phyloP scores from a whole-genome alignment of 352 stramenopile species.

The Thalassiosira exigua region DNA sequence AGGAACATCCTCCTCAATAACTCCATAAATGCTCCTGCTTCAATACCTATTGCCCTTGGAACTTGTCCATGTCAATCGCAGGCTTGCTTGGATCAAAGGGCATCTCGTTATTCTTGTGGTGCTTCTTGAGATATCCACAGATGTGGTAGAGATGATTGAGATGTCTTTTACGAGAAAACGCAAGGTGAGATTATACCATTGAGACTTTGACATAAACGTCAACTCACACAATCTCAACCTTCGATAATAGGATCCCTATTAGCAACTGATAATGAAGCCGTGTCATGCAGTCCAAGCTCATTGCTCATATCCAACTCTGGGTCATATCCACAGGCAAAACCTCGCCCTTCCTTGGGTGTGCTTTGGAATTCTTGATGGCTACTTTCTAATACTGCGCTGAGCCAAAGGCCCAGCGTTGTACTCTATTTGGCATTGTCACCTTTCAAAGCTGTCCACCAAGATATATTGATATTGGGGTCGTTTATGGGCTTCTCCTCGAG shows the following conservation, averaged over 20 bases:
- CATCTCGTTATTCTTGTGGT: slow-evolving; percentile 6
- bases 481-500: slow-evolving; percentile 60
- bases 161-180: no score
- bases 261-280: slow-evolving; percentile 46
- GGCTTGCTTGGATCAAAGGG: neutral
- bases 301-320: slow-evolving; percentile 56
- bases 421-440: slow-evolving; percentile 47
- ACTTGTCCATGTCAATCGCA: neutral
- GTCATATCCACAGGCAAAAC: slow-evolving; percentile 27
- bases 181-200: no score
- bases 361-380: slow-evolving; percentile 48
- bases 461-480: slow-evolving; percentile 50
- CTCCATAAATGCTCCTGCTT: neutral
- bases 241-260: slow-evolving; percentile 57
- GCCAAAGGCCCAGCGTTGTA: slow-evolving; percentile 51
- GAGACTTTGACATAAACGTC: no score
- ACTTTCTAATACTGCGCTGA: slow-evolving; percentile 50
- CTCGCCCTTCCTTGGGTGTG: neutral
- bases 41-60: neutral
- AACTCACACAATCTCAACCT: slow-evolving; percentile 28
- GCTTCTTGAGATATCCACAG: no score
- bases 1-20: slow-evolving; percentile 33
- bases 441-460: slow-evolving; percentile 51
- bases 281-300: slow-evolving; percentile 28
- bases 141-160: no score